These are phyloP conservation scores for Helminthosporium solani DNA, from an alignment of 2,329 filamentous ascomycete species.

Conservation along the genomic window DNA sequence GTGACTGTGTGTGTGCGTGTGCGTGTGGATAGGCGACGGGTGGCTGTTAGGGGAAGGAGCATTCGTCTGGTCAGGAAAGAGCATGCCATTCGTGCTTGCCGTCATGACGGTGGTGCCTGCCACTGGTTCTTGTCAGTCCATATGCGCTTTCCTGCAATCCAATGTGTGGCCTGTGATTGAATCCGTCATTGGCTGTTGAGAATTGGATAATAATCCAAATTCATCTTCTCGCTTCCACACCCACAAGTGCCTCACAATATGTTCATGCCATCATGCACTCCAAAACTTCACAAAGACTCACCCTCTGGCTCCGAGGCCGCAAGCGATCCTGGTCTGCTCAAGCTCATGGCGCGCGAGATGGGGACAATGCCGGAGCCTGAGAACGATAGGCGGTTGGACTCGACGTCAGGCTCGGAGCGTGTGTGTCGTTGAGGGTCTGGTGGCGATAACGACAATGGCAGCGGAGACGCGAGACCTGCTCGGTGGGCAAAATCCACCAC, in stretches of 20 bases:
- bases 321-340: slow-evolving; percentile 42
- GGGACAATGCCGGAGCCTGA: slow-evolving; percentile 56
- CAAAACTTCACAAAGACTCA: too few relatives aligned
- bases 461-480: slow-evolving; percentile 21
- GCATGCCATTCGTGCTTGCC: slow-evolving; percentile 44
- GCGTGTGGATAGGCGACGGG: slow-evolving; percentile 1
- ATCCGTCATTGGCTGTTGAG: too few relatives aligned
- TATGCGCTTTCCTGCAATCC: too few relatives aligned
- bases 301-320: slow-evolving; percentile 49
- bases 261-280: too few relatives aligned
- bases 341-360: slow-evolving; percentile 55
- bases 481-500: slow-evolving; percentile 18
- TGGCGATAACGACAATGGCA: slow-evolving; percentile 26
- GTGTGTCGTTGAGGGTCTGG: slow-evolving; percentile 52
- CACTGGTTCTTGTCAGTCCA: slow-evolving; percentile 9
- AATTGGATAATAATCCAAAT: too few relatives aligned
- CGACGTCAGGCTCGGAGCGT: slow-evolving; percentile 47
- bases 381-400: slow-evolving; percentile 69
- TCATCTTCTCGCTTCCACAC: too few relatives aligned
- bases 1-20: background rate
- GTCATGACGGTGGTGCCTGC: slow-evolving; percentile 38
- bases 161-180: too few relatives aligned
- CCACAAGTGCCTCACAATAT: too few relatives aligned
- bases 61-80: slow-evolving; percentile 33
- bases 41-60: slow-evolving; percentile 1